Evolutionary conservation across 345 rosid genomes (phyloP).

Genomic region (Pelargonium nanum): DNA sequence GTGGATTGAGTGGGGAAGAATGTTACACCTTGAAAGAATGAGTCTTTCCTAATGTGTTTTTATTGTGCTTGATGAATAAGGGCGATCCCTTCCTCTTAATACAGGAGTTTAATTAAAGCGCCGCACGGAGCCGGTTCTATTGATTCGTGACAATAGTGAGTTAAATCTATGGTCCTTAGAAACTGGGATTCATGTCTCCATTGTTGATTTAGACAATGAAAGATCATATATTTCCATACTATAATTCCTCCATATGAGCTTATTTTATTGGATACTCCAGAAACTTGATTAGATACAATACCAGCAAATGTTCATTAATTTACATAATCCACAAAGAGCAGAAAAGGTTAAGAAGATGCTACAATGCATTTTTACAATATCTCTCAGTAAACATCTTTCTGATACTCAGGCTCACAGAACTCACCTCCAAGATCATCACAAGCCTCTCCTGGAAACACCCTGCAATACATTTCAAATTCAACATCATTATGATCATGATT

Average conservation of each 20-base stretch:
- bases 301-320: background rate
- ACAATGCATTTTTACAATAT: background rate
- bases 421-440: slow-evolving; percentile 95
- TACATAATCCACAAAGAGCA: background rate
- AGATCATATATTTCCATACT: background rate
- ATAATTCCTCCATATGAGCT: background rate
- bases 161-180: too few relatives aligned
- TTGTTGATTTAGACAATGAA: too few relatives aligned
- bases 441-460: slow-evolving; percentile 67
- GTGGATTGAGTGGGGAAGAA: too few relatives aligned
- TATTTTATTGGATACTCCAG: background rate
- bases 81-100: too few relatives aligned
- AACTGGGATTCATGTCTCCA: too few relatives aligned
- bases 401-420: slow-evolving; percentile 63
- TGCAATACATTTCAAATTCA: slow-evolving; percentile 18
- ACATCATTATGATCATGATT: too few relatives aligned
- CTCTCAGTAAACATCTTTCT: slow-evolving; percentile 26
- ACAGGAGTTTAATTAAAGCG: too few relatives aligned
- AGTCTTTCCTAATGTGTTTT: too few relatives aligned
- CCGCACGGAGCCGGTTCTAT: too few relatives aligned
- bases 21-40: too few relatives aligned
- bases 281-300: background rate
- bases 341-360: background rate
- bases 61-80: too few relatives aligned
- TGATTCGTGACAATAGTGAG: too few relatives aligned